phyloP scores from a whole-genome alignment of 371 early-diverging fungal species.

The Mucor piriformis region DNA sequence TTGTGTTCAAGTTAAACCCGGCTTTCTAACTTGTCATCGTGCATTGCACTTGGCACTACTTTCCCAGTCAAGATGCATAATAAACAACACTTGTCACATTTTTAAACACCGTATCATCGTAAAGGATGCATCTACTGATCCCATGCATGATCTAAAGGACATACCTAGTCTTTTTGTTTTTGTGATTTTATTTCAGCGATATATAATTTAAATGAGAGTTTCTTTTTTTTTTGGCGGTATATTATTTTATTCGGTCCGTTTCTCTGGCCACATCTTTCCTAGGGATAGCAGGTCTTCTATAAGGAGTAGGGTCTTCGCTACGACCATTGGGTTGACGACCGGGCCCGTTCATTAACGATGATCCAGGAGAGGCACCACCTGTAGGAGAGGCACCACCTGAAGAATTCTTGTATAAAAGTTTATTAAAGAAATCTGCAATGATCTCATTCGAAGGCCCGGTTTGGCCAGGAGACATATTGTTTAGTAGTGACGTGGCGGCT shows the following conservation, averaged over 20 bases:
- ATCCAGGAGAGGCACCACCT: slow-evolving; percentile 9
- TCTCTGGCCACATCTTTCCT: slow-evolving; percentile 30
- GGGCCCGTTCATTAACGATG: neutral
- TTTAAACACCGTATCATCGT: too few relatives aligned
- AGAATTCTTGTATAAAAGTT: slow-evolving; percentile 64
- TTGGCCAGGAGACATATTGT: slow-evolving; percentile 14
- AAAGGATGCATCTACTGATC: too few relatives aligned
- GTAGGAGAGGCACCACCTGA: slow-evolving; percentile 33
- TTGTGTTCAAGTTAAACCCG: too few relatives aligned
- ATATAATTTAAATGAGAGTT: neutral
- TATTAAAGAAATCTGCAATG: slow-evolving; percentile 87
- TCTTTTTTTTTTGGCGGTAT: slow-evolving; percentile 15
- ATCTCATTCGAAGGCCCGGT: slow-evolving; percentile 68
- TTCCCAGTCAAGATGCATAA: too few relatives aligned
- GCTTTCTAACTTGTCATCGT: too few relatives aligned
- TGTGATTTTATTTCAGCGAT: neutral
- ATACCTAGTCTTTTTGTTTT: too few relatives aligned
- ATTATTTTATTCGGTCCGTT: slow-evolving; percentile 46
- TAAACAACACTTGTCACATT: too few relatives aligned
- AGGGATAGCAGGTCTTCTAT: neutral
- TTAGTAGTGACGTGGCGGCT: slow-evolving; percentile 25
- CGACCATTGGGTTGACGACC: slow-evolving; percentile 26
- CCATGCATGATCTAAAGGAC: too few relatives aligned
- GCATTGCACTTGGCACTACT: too few relatives aligned
- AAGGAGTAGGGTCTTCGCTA: slow-evolving; percentile 8